phyloP scores from a whole-genome alignment of 148 eudicot species.

The Nepenthes gracilis region DNA sequence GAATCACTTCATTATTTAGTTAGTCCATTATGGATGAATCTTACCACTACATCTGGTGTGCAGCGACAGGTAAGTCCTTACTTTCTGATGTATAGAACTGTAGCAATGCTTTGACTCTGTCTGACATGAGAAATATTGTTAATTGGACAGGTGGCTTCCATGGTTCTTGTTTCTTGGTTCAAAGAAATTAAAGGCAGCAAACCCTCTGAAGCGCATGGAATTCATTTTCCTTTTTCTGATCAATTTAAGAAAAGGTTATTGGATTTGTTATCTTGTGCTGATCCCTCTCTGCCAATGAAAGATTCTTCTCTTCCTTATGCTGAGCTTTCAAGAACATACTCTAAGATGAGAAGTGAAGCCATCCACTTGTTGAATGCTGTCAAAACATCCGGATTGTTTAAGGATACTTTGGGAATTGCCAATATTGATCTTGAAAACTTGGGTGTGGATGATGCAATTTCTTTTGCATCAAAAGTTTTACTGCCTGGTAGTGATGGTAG shows the following conservation, averaged over 20 bases:
- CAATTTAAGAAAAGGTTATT: conserved; percentile 63
- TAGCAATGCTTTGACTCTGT: neutral
- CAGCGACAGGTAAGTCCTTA: conserved; percentile 45
- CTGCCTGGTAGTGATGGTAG: conserved; percentile 28
- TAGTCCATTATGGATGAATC: conserved; percentile 74
- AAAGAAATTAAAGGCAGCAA: conserved; percentile 46
- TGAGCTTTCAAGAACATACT: conserved; percentile 90
- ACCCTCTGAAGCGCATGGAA: conserved; percentile 19
- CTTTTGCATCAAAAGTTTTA: conserved; percentile 62
- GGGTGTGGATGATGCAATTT: conserved; percentile 71
- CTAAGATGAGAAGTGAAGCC: conserved; percentile 90
- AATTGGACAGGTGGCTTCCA: conserved; percentile 43
- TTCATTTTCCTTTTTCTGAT: conserved; percentile 30
- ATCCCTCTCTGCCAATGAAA: conserved; percentile 90
- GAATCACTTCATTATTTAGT: conserved; percentile 42
- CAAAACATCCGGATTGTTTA: conserved; percentile 47
- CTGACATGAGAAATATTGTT: neutral
- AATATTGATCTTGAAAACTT: conserved; percentile 42
- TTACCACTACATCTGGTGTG: conserved; percentile 74
- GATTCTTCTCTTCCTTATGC: conserved; percentile 69
- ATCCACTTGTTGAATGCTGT: conserved; percentile 48
- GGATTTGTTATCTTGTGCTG: conserved; percentile 74
- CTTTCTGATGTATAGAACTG: neutral
- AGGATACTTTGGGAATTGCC: conserved; percentile 27
- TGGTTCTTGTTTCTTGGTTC: conserved; percentile 95